Base-by-base conservation (phyloP, 768 basidiomycete genomes). In the Russula vinacea region DNA sequence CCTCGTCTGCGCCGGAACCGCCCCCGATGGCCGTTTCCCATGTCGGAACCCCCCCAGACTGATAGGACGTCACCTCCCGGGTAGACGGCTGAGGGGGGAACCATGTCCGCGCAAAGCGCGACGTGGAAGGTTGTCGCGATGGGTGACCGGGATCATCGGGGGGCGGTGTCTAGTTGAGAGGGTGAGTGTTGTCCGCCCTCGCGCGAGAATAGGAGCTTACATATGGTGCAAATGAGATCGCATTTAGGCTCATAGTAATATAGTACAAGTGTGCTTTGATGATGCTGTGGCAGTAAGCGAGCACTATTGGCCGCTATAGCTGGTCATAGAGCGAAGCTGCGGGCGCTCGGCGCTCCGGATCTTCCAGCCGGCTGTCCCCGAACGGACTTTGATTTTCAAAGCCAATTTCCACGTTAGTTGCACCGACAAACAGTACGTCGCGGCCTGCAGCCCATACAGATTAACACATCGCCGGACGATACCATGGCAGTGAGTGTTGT, bases 41-140 rank as follows among this genome's bases (percentile, higher is more conserved):
- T 11, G 83, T 79, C 8, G 86, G 84, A 37, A 84, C 76, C 14
- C 81, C 86, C 16, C 89, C 89, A 14, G 85, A 85, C 74, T 90
- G 89, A 68, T 90, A 90, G 3, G 88, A 86, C 9, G 76, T 72
- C 56, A 76, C 73, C 59, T 70, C 71, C 16, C 68, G 71, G 44
- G 67, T 71, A 16, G 74, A 70, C 5, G 71, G 61, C 52, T 72
- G 74, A 54, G 74, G 66, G 19, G 82, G 80, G 61, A 86, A 84
- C 85, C 86, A 87, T 19, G 83, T 77, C 61, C 79, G 76, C 63
- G 71, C 64, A 33, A 73, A 60, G 64, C 71, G 72, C 13, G 75
- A 70, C 8, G 76, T 59, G 7, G 75, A 56, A 9, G 68, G 56
- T 32, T 68, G 68, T 16, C 65, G 70, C 6, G 62, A 63, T 3